Base-by-base conservation (phyloP, 768 basidiomycete genomes). In the Agaricus subrufescens region DNA sequence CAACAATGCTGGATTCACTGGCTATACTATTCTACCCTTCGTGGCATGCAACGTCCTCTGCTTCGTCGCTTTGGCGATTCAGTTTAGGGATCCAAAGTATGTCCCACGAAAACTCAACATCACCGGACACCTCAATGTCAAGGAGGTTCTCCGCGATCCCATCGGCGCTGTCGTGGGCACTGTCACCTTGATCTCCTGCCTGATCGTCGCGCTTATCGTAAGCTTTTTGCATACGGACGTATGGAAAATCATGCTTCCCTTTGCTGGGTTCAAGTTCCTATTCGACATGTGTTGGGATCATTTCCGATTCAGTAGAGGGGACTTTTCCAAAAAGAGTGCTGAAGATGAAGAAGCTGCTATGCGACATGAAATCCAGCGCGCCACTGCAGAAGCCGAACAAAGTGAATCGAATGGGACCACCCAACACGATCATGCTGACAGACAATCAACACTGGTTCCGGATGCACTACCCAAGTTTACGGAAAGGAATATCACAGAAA, bases 241-340 rank as follows among this genome's bases (percentile, higher is more conserved):
- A 2, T 94, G 90, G 89, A 83, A 79, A 70, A 88, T 96, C 46
- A 89, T 83, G 3, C 77, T 92, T 10, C 92, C 95, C 0, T 92
- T 92, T 46, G 93, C 91, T 0, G 66, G 77, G 0, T 67, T 81
- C 52, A 94, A 93, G 69, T 76, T 94, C 38, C 37, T 80, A 4
- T 83, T 86, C 47, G 94, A 98, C 64, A 43, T 81, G 27, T 65
- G 65, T 44, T 80, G 83, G 82, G 84, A 86, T 64, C 71, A 79
- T 61, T 82, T 80, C 65, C 73, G 77, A 23, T 73, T 66, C 59
- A 59, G 59, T 48, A 60, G 63, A 49, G 58, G 65, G 45, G 55
- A 61, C 43, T 55, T 67, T 43, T 44, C 62, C 50, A 50, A 63
- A 49, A 51, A 34, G 14, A 57, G 57, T n/a, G 57, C 59, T 19